phyloP scores from a whole-genome alignment of 139 green algal species.

The Chlorokybus atmophyticus region DNA sequence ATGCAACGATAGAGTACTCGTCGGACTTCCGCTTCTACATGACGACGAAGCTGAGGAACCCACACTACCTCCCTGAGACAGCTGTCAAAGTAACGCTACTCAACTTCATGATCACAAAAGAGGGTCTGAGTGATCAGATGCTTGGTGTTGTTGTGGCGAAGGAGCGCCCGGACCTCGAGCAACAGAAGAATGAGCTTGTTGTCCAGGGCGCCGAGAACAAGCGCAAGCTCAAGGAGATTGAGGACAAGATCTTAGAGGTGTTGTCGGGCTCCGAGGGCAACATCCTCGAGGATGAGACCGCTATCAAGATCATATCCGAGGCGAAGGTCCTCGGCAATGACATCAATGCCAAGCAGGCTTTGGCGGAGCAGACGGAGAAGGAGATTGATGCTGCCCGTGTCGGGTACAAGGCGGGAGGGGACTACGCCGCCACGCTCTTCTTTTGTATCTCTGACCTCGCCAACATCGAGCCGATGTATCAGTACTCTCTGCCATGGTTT shows the following conservation, averaged over 20 bases:
- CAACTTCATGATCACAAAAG: slow-evolving; percentile 36
- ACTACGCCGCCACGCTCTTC: slow-evolving; percentile 47
- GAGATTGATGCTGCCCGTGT: slow-evolving; percentile 43
- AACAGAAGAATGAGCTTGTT: slow-evolving; percentile 28
- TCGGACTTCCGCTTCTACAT: slow-evolving; percentile 44
- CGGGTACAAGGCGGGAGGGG: slow-evolving; percentile 40
- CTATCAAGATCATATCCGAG: slow-evolving; percentile 29
- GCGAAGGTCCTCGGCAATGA: slow-evolving; percentile 28
- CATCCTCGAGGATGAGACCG: slow-evolving; percentile 32
- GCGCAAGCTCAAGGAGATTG: slow-evolving; percentile 33
- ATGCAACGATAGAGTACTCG: slow-evolving; percentile 28
- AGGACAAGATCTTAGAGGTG: slow-evolving; percentile 33
- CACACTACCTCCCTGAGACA: slow-evolving; percentile 37
- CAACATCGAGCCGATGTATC: slow-evolving; percentile 43
- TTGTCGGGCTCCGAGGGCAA: slow-evolving; percentile 30
- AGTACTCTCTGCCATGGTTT: slow-evolving; percentile 46
- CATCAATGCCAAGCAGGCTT: slow-evolving; percentile 28
- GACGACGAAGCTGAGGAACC: slow-evolving; percentile 29
- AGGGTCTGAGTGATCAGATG: slow-evolving; percentile 31
- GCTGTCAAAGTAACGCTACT: slow-evolving; percentile 30
- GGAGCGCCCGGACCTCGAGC: slow-evolving; percentile 33
- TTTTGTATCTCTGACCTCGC: slow-evolving; percentile 51
- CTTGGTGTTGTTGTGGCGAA: slow-evolving; percentile 34
- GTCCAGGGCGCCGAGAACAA: slow-evolving; percentile 30
- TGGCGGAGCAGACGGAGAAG: slow-evolving; percentile 44